These are phyloP conservation scores for Acanthamoeba healyi DNA, from an alignment of 208 protist species.

Conservation along the genomic window DNA sequence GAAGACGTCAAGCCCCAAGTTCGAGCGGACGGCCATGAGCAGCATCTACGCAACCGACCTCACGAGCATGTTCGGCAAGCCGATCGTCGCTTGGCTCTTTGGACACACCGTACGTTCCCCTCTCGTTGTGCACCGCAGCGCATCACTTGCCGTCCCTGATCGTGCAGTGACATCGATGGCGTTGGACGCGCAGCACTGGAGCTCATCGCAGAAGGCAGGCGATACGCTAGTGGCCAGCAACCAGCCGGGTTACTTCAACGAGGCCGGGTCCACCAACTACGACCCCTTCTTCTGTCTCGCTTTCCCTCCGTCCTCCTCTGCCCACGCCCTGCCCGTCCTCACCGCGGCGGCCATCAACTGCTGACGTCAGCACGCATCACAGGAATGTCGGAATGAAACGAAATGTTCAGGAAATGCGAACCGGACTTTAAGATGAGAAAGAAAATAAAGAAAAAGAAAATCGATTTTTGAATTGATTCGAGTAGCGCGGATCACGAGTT, in stretches of 20 bases:
- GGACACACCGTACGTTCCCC: constrained; percentile 55
- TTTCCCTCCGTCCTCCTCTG: neutral
- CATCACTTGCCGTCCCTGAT: too few relatives aligned
- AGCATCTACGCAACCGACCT: constrained; percentile 3
- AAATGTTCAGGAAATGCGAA: too few relatives aligned
- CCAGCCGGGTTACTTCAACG: constrained; percentile 40
- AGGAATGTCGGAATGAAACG: too few relatives aligned
- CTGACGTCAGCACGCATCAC: too few relatives aligned
- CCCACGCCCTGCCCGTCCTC: neutral
- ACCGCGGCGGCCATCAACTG: too few relatives aligned
- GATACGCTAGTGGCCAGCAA: neutral
- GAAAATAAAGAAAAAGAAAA: too few relatives aligned
- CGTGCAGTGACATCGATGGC: neutral
- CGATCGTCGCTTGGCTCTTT: constrained; percentile 54
- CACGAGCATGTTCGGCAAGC: neutral
- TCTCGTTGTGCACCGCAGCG: too few relatives aligned
- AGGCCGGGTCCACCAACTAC: constrained; percentile 11
- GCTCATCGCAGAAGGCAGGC: neutral
- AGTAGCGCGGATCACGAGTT: too few relatives aligned
- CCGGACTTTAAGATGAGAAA: too few relatives aligned
- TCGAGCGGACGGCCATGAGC: neutral
- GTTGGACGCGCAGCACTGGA: too few relatives aligned
- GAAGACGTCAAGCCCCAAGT: constrained; percentile 2
- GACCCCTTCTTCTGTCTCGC: neutral
- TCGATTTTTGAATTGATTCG: too few relatives aligned